Percentiles rank a stretch among this genome's conserved stretches.
These are phyloP conservation scores for Clitocybe nebularis DNA, from an alignment of 1,284 basidiomycete genomes.

Conservation along the genomic window DNA sequence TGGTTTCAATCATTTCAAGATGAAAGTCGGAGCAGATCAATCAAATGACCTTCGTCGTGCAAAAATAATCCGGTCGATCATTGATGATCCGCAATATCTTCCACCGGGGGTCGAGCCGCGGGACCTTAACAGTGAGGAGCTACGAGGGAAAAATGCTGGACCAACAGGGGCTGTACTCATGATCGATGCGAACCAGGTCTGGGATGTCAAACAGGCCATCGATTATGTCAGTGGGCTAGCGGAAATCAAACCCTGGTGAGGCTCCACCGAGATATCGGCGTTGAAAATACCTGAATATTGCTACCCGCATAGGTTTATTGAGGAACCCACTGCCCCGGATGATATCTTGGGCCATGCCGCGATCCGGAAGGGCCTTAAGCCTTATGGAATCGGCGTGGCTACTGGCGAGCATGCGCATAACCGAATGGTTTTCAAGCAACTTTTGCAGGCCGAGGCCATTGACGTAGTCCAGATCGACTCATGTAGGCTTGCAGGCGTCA, in stretches of 20 bases:
- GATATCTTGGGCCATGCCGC: conserved; percentile 85
- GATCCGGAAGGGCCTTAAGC: conserved; percentile 77
- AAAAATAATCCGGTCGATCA: conserved; percentile 86
- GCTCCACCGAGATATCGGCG: background rate
- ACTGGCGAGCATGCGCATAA: conserved; percentile 97
- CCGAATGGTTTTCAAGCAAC: conserved; percentile 96
- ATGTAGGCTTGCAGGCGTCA: conserved; percentile 89
- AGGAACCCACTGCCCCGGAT: conserved; percentile 92
- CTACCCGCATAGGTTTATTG: conserved; percentile 78
- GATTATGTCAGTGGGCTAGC: conserved; percentile 84
- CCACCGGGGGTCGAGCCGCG: conserved; percentile 51
- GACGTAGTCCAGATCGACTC: conserved; percentile 97
- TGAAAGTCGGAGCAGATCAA: conserved; percentile 89
- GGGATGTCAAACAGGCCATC: conserved; percentile 92
- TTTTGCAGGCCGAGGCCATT: conserved; percentile 89
- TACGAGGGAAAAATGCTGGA: conserved; percentile 88
- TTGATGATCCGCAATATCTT: conserved; percentile 82
- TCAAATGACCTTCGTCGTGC: conserved; percentile 85
- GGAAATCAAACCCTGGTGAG: conserved; percentile 86
- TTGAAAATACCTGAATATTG: too few species aligned
- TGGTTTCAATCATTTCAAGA: conserved; percentile 96
- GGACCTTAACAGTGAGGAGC: conserved; percentile 61
- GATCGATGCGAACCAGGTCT: conserved; percentile 97
- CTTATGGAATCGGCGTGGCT: conserved; percentile 86
- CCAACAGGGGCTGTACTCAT: conserved; percentile 92